These are phyloP conservation scores for Lasiodiplodia sp. DNA, from an alignment of 2,329 filamentous ascomycete species.

Conservation along the genomic window DNA sequence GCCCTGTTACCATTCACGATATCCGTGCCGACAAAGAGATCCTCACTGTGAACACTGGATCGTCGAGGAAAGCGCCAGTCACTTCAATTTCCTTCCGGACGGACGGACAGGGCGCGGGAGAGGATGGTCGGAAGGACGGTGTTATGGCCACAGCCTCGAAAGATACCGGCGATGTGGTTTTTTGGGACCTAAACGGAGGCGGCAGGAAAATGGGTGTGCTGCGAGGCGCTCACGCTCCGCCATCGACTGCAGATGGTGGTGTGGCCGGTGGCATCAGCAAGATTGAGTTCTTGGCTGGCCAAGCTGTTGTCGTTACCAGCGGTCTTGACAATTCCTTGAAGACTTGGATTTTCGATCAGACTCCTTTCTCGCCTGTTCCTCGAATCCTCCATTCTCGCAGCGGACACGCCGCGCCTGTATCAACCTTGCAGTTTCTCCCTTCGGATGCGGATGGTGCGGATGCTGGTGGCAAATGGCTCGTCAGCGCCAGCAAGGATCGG, in stretches of 20 bases:
- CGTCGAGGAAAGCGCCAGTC: conserved; percentile 68
- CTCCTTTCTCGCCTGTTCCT: conserved; percentile 85
- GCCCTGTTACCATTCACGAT: conserved; percentile 81
- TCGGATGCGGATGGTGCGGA: conserved; percentile 90
- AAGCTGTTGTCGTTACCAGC: conserved; percentile 88
- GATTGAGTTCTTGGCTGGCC: conserved; percentile 86
- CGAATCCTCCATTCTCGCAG: conserved; percentile 84
- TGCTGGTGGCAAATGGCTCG: conserved; percentile 87
- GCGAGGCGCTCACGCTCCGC: conserved; percentile 85
- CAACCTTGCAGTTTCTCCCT: conserved; percentile 82
- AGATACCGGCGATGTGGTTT: conserved; percentile 84
- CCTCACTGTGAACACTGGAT: conserved; percentile 72
- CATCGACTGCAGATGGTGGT: conserved; percentile 59
- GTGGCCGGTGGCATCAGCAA: conserved; percentile 82
- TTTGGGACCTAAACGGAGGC: conserved; percentile 94
- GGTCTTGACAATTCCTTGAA: conserved; percentile 93
- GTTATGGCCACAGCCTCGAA: conserved; percentile 92
- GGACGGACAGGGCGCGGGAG: conserved; percentile 85
- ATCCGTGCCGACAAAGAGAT: conserved; percentile 78
- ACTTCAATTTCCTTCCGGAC: conserved; percentile 89
- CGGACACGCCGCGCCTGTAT: conserved; percentile 88
- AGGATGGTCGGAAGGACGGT: conserved; percentile 81
- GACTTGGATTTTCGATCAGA: conserved; percentile 95
- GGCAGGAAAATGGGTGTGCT: conserved; percentile 87
- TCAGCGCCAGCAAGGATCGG: conserved; percentile 87